Conservation (phyloP, 441 rosid species). For the Kokia cookei region DNA sequence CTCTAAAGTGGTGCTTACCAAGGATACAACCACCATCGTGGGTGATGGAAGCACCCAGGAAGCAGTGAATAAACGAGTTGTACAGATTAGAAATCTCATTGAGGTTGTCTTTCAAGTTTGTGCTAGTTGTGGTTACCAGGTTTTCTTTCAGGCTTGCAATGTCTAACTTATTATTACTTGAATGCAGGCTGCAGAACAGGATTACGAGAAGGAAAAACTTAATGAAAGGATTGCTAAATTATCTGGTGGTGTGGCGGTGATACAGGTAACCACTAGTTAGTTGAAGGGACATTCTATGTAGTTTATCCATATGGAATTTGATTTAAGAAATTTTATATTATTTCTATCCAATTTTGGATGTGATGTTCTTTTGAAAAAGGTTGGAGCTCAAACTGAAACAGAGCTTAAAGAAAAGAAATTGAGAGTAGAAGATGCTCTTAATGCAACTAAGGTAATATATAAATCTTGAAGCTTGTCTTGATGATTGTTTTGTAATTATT, state of each 20-base stretch:
- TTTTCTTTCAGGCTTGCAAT: neutral
- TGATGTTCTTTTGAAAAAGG: conserved; percentile 28
- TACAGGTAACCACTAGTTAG: conserved; percentile 42
- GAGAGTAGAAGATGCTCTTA: conserved; percentile 97
- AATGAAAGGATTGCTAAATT: conserved; percentile 89
- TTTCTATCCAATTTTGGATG: neutral
- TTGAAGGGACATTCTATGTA: neutral
- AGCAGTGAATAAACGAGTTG: conserved; percentile 79
- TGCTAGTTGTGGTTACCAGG: neutral
- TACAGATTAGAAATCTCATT: conserved; percentile 75
- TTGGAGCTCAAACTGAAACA: conserved; percentile 98
- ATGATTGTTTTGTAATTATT: neutral
- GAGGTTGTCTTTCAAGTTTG: conserved; percentile 34
- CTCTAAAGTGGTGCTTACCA: conserved; percentile 83
- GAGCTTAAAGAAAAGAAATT: conserved; percentile 94
- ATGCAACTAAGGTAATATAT: conserved; percentile 74
- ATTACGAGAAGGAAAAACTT: conserved; percentile 84
- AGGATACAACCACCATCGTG: conserved; percentile 77
- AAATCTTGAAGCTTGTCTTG: neutral
- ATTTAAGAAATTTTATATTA: neutral
- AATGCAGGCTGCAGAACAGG: conserved; percentile 81
- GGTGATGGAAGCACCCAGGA: conserved; percentile 95
- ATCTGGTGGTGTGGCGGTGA: conserved; percentile 92
- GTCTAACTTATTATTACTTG: neutral
- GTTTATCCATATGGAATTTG: neutral